Percentiles rank a stretch among this genome's conserved stretches.
phyloP scores from a whole-genome alignment of 2,329 filamentous ascomycete species.

The Hypoxylon sp. region DNA sequence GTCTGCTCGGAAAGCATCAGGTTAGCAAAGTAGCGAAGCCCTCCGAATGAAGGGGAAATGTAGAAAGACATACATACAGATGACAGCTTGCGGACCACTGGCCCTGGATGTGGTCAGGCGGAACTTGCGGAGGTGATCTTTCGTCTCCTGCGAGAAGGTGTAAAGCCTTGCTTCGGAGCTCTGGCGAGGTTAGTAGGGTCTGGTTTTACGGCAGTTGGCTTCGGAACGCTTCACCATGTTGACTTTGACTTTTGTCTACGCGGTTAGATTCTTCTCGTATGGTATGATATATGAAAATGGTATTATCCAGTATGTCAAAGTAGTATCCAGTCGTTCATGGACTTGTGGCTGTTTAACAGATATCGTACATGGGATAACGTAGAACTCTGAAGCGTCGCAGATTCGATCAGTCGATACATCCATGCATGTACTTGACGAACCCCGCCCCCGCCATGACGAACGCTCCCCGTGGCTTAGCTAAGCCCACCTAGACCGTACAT shows the following conservation, averaged over 20 bases:
- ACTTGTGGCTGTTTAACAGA: background rate
- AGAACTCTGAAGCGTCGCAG: slow-evolving; percentile 14
- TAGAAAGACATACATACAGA: slow-evolving; percentile 75
- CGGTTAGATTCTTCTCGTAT: background rate
- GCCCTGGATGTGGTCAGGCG: slow-evolving; percentile 89
- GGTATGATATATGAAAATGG: background rate
- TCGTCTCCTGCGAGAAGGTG: slow-evolving; percentile 91
- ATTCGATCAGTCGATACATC: slow-evolving; percentile 33
- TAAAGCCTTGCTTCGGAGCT: slow-evolving; percentile 90
- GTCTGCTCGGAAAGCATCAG: slow-evolving; percentile 65
- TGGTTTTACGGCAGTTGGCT: background rate
- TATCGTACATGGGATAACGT: no score
- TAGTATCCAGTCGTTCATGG: background rate
- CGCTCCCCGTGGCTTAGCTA: background rate
- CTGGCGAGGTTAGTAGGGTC: slow-evolving; percentile 47
- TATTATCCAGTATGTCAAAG: background rate
- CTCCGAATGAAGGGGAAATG: background rate
- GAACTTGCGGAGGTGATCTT: slow-evolving; percentile 92
- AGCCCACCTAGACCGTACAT: background rate
- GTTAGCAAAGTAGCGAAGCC: slow-evolving; percentile 20
- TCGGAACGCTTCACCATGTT: slow-evolving; percentile 28
- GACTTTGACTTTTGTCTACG: background rate
- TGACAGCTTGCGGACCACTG: slow-evolving; percentile 88
- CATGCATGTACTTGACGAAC: slow-evolving; percentile 18
- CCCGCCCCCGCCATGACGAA: slow-evolving; percentile 36